These are phyloP conservation scores for Aureobasidium uvarum DNA, from an alignment of 2,329 filamentous ascomycete genomes.

Conservation along the genomic window DNA sequence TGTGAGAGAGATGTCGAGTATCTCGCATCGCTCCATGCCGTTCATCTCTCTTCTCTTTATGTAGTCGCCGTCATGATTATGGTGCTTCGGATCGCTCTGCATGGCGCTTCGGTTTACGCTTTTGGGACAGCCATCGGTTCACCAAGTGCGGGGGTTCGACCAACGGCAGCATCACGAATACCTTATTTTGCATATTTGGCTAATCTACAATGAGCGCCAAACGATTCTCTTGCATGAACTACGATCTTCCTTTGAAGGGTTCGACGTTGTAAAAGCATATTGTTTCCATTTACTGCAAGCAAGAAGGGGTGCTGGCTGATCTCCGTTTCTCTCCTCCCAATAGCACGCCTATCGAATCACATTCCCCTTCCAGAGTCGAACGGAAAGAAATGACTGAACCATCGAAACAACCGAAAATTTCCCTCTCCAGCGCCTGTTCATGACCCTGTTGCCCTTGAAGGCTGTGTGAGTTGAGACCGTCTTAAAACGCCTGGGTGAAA, in stretches of 20 bases:
- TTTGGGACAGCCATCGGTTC: background rate
- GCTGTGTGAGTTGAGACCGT: slow-evolving; percentile 2
- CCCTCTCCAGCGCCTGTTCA: background rate
- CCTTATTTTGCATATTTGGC: background rate
- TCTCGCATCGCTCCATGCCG: too few species aligned
- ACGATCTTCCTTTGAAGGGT: background rate
- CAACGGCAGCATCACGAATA: background rate
- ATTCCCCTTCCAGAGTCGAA: background rate
- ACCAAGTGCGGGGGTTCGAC: slow-evolving; percentile 18
- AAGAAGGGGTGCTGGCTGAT: background rate
- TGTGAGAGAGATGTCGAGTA: background rate
- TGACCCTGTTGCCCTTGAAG: background rate
- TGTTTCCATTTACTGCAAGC: background rate
- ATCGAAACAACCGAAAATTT: background rate
- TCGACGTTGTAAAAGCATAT: slow-evolving; percentile 6
- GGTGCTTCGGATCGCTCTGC: slow-evolving; percentile 2
- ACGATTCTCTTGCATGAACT: slow-evolving; percentile 2
- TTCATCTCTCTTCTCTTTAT: background rate
- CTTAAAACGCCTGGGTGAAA: slow-evolving; percentile 9
- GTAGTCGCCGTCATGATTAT: background rate
- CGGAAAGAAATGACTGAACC: background rate
- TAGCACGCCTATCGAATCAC: background rate
- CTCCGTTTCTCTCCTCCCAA: background rate
- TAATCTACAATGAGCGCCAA: background rate
- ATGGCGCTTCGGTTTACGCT: background rate